phyloP scores from a whole-genome alignment of 2,329 filamentous ascomycete species.

The Macrophomina phaseolina region DNA sequence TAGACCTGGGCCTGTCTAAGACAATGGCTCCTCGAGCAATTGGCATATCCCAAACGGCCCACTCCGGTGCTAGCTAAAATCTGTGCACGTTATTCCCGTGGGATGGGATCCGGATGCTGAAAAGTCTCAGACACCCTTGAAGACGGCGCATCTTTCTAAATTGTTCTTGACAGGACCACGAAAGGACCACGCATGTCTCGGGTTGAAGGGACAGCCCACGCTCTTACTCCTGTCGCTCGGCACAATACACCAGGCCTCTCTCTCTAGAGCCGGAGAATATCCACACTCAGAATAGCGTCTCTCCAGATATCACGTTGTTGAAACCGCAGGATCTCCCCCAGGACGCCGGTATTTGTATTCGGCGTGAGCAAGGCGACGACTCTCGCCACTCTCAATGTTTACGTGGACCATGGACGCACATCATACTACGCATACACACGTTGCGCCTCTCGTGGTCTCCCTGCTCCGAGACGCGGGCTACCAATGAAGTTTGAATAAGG shows the following conservation, averaged over 20 bases:
- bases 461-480: not conserved
- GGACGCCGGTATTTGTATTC: not conserved
- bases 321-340: not conserved
- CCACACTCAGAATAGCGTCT: not conserved
- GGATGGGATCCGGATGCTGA: not conserved
- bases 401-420: not conserved
- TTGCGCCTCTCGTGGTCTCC: not conserved
- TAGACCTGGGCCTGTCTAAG: constrained; percentile 16
- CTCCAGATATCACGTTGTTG: not conserved
- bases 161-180: not conserved
- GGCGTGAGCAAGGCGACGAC: not conserved
- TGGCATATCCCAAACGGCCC: not conserved
- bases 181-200: not conserved
- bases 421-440: too few species aligned
- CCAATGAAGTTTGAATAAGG: not conserved
- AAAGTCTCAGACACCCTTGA: constrained; percentile 5
- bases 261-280: not conserved
- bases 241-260: not conserved
- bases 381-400: not conserved
- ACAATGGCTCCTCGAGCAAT: constrained; percentile 8
- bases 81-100: not conserved
- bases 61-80: not conserved
- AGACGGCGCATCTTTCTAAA: not conserved
- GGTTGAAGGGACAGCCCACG: not conserved
- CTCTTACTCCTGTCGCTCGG: not conserved